Evolutionary conservation across 2,329 filamentous ascomycete genomes (phyloP), one percentile per base, ranked within the genome.

Genomic region (Chrysoporthe cubensis): DNA sequence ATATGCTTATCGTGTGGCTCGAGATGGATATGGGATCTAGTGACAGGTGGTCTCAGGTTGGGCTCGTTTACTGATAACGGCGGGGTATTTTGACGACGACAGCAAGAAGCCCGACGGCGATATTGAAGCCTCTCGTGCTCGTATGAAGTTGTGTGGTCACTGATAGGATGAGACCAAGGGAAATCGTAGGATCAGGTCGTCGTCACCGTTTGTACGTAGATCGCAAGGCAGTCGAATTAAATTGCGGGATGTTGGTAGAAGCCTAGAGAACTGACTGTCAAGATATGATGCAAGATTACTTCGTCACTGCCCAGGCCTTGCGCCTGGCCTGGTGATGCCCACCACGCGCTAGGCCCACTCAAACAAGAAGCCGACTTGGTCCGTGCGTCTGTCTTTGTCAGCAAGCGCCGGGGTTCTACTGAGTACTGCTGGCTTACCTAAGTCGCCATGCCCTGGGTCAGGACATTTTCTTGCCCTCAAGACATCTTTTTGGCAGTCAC

Each of bases 241-340:
- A 26, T 18, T 21, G 54, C 44, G 46, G 62, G 57, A 26, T 48
- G 50, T 56, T 42, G 37, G n/a, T 69, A 62, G 65, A 69, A 62
- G 65, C 68, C 65, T 69, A 61, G 40, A 62, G 60, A 67, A 65
- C 18, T 48, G 59, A 43, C 54, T 60, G 62, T 43, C 58, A 52
- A 67, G 65, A 64, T 69, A 70, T 70, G 68, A 70, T 70, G 68
- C 68, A 69, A 69, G 68, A 65, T 65, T 62, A 56, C 65, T 59
- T 65, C 68, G 62, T 65, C 62, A 67, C 54, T 60, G 57, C 14
- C 56, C 64, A 62, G 64, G 61, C 54, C 67, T 52, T 62, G 40
- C 34, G 42, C 57, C 57, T 44, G 37, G 57, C 57, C 64, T 64
- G 60, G 66, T 62, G 67, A 46, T 62, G 56, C 48, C 37, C 32